phyloP scores from a whole-genome alignment of 2,329 filamentous ascomycete species.

The Sporothrix variecibatus region DNA sequence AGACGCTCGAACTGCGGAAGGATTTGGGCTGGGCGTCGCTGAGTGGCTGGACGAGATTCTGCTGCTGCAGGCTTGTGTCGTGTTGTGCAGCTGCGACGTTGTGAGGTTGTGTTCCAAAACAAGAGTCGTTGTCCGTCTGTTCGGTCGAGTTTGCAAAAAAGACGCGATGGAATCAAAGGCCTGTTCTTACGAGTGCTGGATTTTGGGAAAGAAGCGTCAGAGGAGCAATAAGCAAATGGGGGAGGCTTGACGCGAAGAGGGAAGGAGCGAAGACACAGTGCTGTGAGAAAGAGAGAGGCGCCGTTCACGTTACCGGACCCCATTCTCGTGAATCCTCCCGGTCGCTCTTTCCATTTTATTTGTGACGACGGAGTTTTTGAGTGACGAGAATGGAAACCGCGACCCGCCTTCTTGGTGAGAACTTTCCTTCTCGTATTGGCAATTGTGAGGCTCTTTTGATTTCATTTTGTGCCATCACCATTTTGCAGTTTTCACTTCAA shows the following conservation, averaged over 20 bases:
- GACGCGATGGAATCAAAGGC: conserved; percentile 5
- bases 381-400: neutral
- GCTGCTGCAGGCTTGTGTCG: neutral
- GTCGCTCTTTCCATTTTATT: neutral
- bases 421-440: neutral
- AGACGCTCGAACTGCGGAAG: neutral
- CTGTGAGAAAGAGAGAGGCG: neutral
- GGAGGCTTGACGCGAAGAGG: neutral
- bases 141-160: neutral
- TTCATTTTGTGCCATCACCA: neutral
- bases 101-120: neutral
- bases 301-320: neutral
- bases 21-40: neutral
- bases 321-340: neutral
- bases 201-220: neutral
- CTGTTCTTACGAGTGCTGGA: neutral
- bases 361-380: neutral
- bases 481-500: neutral
- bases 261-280: neutral
- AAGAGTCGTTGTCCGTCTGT: neutral
- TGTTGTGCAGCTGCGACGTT: neutral
- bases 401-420: neutral
- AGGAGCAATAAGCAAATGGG: neutral
- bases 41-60: neutral
- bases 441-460: neutral